Conservation (phyloP, 2,329 filamentous ascomycete genomes). For the Elsinoe fawcettii region DNA sequence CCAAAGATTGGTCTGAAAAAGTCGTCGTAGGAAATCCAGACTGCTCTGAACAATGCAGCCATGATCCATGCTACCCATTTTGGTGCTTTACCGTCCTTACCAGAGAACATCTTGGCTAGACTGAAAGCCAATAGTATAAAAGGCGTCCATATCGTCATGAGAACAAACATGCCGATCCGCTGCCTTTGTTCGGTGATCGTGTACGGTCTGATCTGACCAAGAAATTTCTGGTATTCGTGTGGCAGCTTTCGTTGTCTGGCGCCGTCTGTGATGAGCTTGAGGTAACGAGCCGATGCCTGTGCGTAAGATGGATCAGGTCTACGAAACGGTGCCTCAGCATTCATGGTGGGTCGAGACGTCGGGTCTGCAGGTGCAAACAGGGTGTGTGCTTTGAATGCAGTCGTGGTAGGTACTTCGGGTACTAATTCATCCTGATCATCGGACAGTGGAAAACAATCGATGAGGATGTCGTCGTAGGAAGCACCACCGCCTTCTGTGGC, state of each 20-base stretch:
- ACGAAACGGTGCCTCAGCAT: slow-evolving; percentile 31
- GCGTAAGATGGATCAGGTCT: slow-evolving; percentile 65
- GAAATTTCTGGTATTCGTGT: slow-evolving; percentile 64
- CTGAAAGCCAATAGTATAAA: slow-evolving; percentile 48
- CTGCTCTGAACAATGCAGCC: slow-evolving; percentile 46
- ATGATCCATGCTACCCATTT: slow-evolving; percentile 53
- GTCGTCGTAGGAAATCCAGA: slow-evolving; percentile 60
- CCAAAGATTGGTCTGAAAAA: slow-evolving; percentile 65
- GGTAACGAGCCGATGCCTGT: slow-evolving; percentile 75
- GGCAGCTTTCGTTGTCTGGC: slow-evolving; percentile 76
- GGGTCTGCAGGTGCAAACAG: slow-evolving; percentile 57
- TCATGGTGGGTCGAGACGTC: slow-evolving; percentile 22
- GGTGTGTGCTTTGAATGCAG: slow-evolving; percentile 74
- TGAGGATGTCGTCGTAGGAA: slow-evolving; percentile 74
- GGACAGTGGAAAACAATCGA: slow-evolving; percentile 68
- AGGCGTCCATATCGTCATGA: slow-evolving; percentile 54
- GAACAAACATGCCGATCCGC: slow-evolving; percentile 54
- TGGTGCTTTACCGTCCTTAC: slow-evolving; percentile 61
- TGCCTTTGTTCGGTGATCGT: slow-evolving; percentile 61
- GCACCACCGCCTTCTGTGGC: slow-evolving; percentile 82
- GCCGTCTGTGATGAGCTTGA: slow-evolving; percentile 70
- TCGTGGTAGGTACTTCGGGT: slow-evolving; percentile 54
- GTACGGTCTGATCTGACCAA: slow-evolving; percentile 63
- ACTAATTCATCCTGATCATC: slow-evolving; percentile 46
- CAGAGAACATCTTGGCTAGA: slow-evolving; percentile 46